Evolutionary conservation across 768 basidiomycete genomes (phyloP).

Genomic region (Royoungia palumana): DNA sequence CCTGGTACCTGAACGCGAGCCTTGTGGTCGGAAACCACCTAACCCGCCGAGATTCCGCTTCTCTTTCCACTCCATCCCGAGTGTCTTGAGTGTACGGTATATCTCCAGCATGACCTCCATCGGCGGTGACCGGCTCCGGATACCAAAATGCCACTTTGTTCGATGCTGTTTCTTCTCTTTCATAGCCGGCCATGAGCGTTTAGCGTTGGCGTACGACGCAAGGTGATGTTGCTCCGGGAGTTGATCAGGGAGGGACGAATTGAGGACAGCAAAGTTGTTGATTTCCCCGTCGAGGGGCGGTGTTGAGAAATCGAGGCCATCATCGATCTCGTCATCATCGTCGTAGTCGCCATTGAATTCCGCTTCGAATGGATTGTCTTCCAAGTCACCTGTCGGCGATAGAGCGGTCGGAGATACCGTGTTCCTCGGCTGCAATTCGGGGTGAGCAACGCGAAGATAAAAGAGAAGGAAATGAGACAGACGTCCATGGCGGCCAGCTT

Average conservation of each 20-base stretch:
- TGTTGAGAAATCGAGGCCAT: conserved; percentile 47
- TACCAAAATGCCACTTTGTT: conserved; percentile 98
- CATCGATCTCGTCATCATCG: conserved; percentile 61
- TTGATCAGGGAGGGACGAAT: conserved; percentile 74
- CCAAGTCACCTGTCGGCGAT: conserved; percentile 61
- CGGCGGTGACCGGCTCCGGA: conserved; percentile 88
- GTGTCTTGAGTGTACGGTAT: conserved; percentile 82
- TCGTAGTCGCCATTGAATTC: conserved; percentile 50
- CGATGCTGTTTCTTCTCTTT: conserved; percentile 72
- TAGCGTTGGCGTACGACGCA: conserved; percentile 58
- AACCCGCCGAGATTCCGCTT: conserved; percentile 76
- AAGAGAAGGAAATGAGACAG: conserved; percentile 35
- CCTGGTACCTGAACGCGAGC: conserved; percentile 35
- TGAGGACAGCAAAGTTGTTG: conserved; percentile 82
- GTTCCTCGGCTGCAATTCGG: conserved; percentile 56
- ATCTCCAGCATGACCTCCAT: conserved; percentile 99
- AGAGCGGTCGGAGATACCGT: conserved; percentile 62
- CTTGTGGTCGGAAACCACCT: conserved; percentile 45
- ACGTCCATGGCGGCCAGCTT: conserved; percentile 79
- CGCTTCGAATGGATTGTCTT: conserved; percentile 79
- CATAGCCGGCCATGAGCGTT: conserved; percentile 38
- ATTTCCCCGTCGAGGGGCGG: conserved; percentile 35
- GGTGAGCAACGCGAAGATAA: conserved; percentile 3
- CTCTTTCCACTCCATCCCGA: conserved; percentile 98
- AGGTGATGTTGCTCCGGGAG: conserved; percentile 67